A percentile compares a stretch with the other conserved stretches of the same genome.
Conservation (phyloP, 1,284 basidiomycete genomes). For the Taiwanofungus camphoratus region DNA sequence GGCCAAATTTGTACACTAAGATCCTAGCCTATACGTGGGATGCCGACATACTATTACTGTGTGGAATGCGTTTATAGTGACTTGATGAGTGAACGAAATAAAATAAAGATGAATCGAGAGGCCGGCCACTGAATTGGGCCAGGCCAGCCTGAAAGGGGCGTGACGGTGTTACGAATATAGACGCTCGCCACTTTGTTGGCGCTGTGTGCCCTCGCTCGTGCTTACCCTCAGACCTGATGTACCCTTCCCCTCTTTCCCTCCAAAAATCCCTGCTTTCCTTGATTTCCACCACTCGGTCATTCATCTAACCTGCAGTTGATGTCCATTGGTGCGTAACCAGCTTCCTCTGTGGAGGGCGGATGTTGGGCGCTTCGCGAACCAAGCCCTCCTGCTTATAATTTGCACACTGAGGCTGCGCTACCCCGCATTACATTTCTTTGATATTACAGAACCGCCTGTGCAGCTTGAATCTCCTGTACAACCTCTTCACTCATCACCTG, state of each 20-base stretch:
- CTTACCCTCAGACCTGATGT: slow-evolving; percentile 31
- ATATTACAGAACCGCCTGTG: slow-evolving; percentile 9
- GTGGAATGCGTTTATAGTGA: too few relatives aligned
- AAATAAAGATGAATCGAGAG: not conserved
- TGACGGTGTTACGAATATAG: not conserved
- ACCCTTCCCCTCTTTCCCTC: slow-evolving; percentile 21
- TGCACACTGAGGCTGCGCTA: slow-evolving; percentile 18
- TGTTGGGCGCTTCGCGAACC: slow-evolving; percentile 9
- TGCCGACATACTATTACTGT: too few relatives aligned
- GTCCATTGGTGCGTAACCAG: slow-evolving; percentile 16
- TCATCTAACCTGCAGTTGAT: slow-evolving; percentile 8
- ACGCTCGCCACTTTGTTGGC: slow-evolving; percentile 8
- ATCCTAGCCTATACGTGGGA: too few relatives aligned
- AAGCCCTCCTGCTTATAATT: slow-evolving; percentile 13
- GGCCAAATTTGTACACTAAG: slow-evolving; percentile 17
- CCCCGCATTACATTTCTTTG: slow-evolving; percentile 10
- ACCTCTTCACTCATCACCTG: not conserved
- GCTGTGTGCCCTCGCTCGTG: slow-evolving; percentile 13
- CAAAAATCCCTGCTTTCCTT: slow-evolving; percentile 14
- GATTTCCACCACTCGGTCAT: slow-evolving; percentile 8
- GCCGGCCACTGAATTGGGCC: not conserved
- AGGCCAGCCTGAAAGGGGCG: not conserved
- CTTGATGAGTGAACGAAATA: too few relatives aligned
- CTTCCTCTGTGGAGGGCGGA: slow-evolving; percentile 5
- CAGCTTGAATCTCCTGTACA: slow-evolving; percentile 1